phyloP scores from a whole-genome alignment of 2,329 filamentous ascomycete species.

The Graphiopsis chlorocephala region DNA sequence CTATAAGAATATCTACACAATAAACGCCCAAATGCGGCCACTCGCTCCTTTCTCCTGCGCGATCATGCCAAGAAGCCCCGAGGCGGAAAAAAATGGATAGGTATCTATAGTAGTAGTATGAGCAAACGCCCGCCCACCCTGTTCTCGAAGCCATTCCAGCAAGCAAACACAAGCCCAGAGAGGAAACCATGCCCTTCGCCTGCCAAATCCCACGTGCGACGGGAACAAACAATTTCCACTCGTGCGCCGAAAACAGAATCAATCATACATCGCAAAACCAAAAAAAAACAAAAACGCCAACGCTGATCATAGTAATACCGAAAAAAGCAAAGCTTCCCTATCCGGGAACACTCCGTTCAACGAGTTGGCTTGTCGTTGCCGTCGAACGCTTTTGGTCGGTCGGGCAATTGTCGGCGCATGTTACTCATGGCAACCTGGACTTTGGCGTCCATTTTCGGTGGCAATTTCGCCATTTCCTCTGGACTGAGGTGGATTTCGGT shows the following conservation, averaged over 20 bases:
- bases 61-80: not conserved
- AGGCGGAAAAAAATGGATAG: not conserved
- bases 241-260: too few species aligned
- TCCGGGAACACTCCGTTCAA: not conserved
- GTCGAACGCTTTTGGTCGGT: not conserved
- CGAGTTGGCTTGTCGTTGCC: not conserved
- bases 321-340: not conserved
- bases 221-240: too few species aligned
- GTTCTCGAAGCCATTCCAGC: not conserved
- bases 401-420: slow-evolving; percentile 4
- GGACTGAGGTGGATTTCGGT: slow-evolving; percentile 31
- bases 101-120: not conserved
- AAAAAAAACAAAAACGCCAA: not conserved
- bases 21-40: not conserved
- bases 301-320: not conserved
- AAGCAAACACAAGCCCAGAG: not conserved
- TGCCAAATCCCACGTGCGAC: too few species aligned
- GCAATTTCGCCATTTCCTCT: slow-evolving; percentile 28
- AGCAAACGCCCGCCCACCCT: not conserved
- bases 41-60: not conserved
- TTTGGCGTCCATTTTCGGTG: slow-evolving; percentile 10
- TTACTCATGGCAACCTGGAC: slow-evolving; percentile 9
- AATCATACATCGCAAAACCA: not conserved
- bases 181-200: not conserved
- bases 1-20: not conserved